Evolutionary conservation across 176 grass and related monocot genomes (phyloP).

Genomic region (Luzula sylvatica): DNA sequence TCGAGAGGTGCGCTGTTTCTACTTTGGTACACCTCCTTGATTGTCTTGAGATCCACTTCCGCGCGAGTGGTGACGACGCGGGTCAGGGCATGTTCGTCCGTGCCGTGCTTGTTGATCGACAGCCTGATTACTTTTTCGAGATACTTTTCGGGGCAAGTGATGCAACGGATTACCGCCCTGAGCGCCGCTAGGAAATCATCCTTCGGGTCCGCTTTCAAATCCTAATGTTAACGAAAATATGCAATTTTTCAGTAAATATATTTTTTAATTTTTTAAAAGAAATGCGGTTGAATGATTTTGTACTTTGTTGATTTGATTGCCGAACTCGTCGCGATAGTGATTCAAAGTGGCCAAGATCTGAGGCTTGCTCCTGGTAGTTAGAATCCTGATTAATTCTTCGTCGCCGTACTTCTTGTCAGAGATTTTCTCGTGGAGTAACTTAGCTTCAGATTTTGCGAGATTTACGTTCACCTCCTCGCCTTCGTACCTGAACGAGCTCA

Average conservation of each 20-base stretch:
- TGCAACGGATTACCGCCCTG: constrained; percentile 52
- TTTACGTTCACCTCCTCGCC: constrained; percentile 56
- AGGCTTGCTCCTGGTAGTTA: constrained; percentile 84
- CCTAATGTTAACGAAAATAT: constrained; percentile 27
- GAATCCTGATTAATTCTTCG: constrained; percentile 73
- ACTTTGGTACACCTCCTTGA: constrained; percentile 74
- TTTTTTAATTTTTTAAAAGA: too few species aligned
- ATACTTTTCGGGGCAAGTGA: constrained; percentile 59
- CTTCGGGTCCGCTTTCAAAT: constrained; percentile 80
- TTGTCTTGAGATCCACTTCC: constrained; percentile 71
- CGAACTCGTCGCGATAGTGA: constrained; percentile 63
- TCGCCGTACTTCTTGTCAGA: constrained; percentile 60
- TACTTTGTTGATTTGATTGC: constrained; percentile 83
- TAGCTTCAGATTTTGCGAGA: constrained; percentile 82
- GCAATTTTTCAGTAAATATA: background rate
- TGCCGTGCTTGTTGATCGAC: constrained; percentile 50
- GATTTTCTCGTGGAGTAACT: constrained; percentile 73
- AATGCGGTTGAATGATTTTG: too few species aligned
- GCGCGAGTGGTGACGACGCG: constrained; percentile 68
- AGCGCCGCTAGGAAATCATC: constrained; percentile 70
- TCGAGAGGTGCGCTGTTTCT: constrained; percentile 61
- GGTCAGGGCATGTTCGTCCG: constrained; percentile 68
- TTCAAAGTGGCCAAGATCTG: constrained; percentile 81
- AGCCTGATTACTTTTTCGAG: constrained; percentile 66
- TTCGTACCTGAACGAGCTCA: constrained; percentile 67